Evolutionary conservation across 2,329 filamentous ascomycete genomes (phyloP).

Genomic region (Arthrobotrys conoides): DNA sequence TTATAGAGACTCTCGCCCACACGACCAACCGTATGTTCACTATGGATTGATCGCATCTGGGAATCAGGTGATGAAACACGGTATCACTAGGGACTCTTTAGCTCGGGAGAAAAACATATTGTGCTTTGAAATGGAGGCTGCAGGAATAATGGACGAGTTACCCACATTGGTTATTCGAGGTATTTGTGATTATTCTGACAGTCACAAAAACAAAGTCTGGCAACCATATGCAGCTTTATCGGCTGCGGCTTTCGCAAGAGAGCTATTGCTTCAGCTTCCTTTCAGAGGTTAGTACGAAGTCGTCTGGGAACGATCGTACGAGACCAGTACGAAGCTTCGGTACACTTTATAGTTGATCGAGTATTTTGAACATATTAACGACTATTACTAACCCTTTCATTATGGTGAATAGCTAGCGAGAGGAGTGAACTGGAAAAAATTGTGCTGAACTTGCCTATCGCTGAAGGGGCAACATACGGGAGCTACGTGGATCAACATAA

Average conservation of each 20-base stretch:
- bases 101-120: conserved; percentile 30
- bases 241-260: conserved; percentile 38
- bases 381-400: neutral
- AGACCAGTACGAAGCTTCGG: too few species aligned
- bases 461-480: conserved; percentile 62
- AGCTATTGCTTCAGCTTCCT: conserved; percentile 15
- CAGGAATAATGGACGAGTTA: conserved; percentile 61
- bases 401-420: neutral
- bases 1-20: neutral
- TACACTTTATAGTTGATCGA: too few species aligned
- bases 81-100: conserved; percentile 45
- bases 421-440: neutral
- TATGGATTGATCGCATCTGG: conserved; percentile 42
- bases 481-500: conserved; percentile 61
- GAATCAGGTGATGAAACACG: conserved; percentile 57
- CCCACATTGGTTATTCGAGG: conserved; percentile 40
- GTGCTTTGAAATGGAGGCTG: conserved; percentile 66
- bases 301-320: too few species aligned
- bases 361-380: neutral
- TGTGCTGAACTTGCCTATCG: conserved; percentile 30
- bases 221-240: conserved; percentile 28
- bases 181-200: conserved; percentile 45
- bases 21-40: conserved; percentile 1
- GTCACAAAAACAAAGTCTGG: conserved; percentile 40
- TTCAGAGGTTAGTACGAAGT: conserved; percentile 11